Evolutionary conservation across 164 flowering plant species (phyloP).

Genomic region (Chimonanthus praecox): DNA sequence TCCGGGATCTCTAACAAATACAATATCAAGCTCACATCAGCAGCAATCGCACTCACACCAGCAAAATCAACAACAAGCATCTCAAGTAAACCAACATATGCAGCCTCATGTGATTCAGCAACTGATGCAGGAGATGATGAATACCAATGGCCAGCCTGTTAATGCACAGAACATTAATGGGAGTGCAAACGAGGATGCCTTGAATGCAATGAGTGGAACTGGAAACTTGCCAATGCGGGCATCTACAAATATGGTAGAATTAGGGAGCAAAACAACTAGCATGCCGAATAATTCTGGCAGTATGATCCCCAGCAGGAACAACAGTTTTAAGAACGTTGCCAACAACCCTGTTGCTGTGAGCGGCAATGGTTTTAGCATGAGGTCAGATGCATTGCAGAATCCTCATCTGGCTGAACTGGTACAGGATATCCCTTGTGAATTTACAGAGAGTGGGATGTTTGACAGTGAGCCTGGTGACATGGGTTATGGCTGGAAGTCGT

Average conservation of each 20-base stretch:
- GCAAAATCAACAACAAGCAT: not conserved
- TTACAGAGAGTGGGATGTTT: conserved; percentile 53
- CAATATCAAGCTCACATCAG: conserved; percentile 35
- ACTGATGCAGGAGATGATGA: conserved; percentile 59
- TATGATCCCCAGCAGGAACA: conserved; percentile 4
- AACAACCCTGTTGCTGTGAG: conserved; percentile 16
- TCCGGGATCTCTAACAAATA: conserved; percentile 37
- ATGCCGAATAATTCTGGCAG: not conserved
- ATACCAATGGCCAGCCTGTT: conserved; percentile 24
- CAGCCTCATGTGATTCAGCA: conserved; percentile 82
- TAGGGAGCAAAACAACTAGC: not conserved
- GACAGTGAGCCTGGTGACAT: conserved; percentile 50
- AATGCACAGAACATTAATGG: not conserved
- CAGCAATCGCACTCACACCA: conserved; percentile 1
- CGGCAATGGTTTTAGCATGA: conserved; percentile 27
- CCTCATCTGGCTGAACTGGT: conserved; percentile 51
- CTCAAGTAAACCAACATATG: conserved; percentile 44
- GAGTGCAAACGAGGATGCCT: not conserved
- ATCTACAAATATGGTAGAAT: not conserved
- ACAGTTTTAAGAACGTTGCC: conserved; percentile 6
- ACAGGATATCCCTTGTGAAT: conserved; percentile 52
- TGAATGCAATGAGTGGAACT: not conserved
- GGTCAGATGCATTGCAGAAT: conserved; percentile 42
- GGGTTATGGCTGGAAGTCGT: conserved; percentile 62
- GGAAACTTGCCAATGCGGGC: not conserved